Conservation (phyloP, 2,329 filamentous ascomycete species). For the Leptoxyphium fumago region DNA sequence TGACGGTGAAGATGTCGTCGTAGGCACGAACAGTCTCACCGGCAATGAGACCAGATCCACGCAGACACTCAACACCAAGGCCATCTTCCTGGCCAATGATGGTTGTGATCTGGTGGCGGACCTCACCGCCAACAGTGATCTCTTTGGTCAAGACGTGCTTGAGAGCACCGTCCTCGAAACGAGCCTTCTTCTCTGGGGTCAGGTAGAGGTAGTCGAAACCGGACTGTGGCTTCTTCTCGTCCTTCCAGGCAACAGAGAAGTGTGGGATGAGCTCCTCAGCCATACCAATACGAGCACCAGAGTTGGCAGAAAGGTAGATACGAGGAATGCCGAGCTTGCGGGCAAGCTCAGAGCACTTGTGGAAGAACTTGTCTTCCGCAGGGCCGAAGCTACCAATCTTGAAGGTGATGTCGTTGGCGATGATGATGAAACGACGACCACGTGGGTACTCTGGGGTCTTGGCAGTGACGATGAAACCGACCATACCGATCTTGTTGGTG, state of each 20-base stretch:
- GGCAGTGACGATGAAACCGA: slow-evolving; percentile 91
- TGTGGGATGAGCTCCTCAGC: slow-evolving; percentile 93
- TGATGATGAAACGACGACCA: slow-evolving; percentile 83
- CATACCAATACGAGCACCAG: slow-evolving; percentile 90
- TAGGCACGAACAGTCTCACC: slow-evolving; percentile 94
- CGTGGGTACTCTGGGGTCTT: slow-evolving; percentile 90
- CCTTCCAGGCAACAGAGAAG: slow-evolving; percentile 96
- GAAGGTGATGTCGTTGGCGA: slow-evolving; percentile 98
- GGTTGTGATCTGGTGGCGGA: slow-evolving; percentile 84
- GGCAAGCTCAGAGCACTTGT: slow-evolving; percentile 95
- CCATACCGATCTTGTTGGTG: slow-evolving; percentile 94
- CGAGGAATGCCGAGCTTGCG: slow-evolving; percentile 88
- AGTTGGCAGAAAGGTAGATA: slow-evolving; percentile 97
- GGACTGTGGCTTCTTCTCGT: slow-evolving; percentile 60
- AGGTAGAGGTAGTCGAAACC: slow-evolving; percentile 98
- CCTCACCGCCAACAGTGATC: slow-evolving; percentile 73
- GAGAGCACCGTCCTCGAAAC: slow-evolving; percentile 63
- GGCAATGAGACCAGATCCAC: slow-evolving; percentile 93
- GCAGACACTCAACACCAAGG: slow-evolving; percentile 91
- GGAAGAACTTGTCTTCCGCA: slow-evolving; percentile 93
- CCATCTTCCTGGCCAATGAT: slow-evolving; percentile 89
- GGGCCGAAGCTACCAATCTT: slow-evolving; percentile 97
- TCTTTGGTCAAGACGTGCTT: slow-evolving; percentile 78
- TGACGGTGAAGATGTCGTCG: slow-evolving; percentile 97
- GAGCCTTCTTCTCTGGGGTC: slow-evolving; percentile 69